These are phyloP conservation scores for Hypoxylon sp. DNA, from an alignment of 2,329 filamentous ascomycete genomes.

Conservation along the genomic window DNA sequence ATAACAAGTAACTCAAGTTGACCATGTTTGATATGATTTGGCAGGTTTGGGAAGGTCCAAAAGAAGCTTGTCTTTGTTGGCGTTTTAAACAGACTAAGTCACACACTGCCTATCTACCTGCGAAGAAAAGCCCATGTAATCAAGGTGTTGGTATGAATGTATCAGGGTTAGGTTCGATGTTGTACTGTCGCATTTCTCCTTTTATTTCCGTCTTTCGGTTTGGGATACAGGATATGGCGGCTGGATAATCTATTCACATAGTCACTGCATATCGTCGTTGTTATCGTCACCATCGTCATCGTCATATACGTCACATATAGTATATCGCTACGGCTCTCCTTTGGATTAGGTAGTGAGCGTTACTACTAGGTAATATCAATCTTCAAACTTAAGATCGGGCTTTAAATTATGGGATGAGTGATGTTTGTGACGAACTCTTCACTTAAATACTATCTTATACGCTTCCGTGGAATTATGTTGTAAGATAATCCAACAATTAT, in stretches of 20 bases:
- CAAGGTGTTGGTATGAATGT: slow-evolving; percentile 2
- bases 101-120: slow-evolving; percentile 10
- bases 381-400: slow-evolving; percentile 7
- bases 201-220: slow-evolving; percentile 15
- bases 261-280: slow-evolving; percentile 20
- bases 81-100: slow-evolving; percentile 29
- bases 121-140: slow-evolving; percentile 16
- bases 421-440: background rate
- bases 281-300: slow-evolving; percentile 21
- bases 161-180: slow-evolving; percentile 3
- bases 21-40: slow-evolving; percentile 42
- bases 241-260: slow-evolving; percentile 29
- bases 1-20: slow-evolving; percentile 37
- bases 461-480: background rate
- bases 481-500: background rate
- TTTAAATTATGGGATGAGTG: background rate
- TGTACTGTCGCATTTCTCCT: slow-evolving; percentile 4
- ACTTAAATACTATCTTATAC: background rate
- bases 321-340: slow-evolving; percentile 19
- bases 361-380: slow-evolving; percentile 36
- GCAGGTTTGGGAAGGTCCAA: slow-evolving; percentile 32
- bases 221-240: slow-evolving; percentile 33
- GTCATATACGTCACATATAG: slow-evolving; percentile 23
- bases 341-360: slow-evolving; percentile 19
- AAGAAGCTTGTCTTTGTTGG: slow-evolving; percentile 30